phyloP scores from a whole-genome alignment of 2,329 filamentous ascomycete genomes.

The Aspergillus proliferans region DNA sequence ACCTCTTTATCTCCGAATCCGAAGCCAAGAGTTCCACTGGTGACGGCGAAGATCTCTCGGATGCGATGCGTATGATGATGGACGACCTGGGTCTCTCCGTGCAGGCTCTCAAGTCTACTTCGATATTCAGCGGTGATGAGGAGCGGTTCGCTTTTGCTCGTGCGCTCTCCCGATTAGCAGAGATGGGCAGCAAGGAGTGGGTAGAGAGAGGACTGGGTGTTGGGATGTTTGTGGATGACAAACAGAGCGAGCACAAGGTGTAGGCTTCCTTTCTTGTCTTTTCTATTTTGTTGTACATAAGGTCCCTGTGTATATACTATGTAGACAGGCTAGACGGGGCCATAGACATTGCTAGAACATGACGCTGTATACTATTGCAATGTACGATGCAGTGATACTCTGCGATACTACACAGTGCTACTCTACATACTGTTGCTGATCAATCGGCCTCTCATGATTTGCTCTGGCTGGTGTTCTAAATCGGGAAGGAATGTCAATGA shows the following conservation, averaged over 20 bases:
- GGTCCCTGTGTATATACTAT: neutral
- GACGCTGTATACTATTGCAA: too few relatives aligned
- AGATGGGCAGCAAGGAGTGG: conserved; percentile 96
- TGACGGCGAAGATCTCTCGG: conserved; percentile 52
- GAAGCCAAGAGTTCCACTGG: conserved; percentile 59
- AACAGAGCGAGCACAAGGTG: conserved; percentile 22
- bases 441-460: neutral
- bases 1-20: conserved; percentile 73
- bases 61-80: conserved; percentile 73
- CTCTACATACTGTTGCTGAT: neutral
- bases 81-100: conserved; percentile 84
- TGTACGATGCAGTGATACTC: too few relatives aligned
- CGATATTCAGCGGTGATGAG: conserved; percentile 88
- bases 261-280: conserved; percentile 11
- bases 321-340: neutral
- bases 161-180: conserved; percentile 72
- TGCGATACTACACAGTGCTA: too few relatives aligned
- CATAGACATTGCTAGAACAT: too few relatives aligned
- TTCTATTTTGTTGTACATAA: neutral
- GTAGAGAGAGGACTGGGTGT: conserved; percentile 67
- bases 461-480: too few relatives aligned
- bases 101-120: conserved; percentile 74
- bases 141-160: conserved; percentile 94
- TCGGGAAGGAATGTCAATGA: too few relatives aligned
- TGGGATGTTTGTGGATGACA: conserved; percentile 25